A percentile compares a stretch with the other conserved stretches of the same genome.
Evolutionary conservation across 257 asterid genomes (phyloP).

Genomic region (Galeopsis tetrahit): DNA sequence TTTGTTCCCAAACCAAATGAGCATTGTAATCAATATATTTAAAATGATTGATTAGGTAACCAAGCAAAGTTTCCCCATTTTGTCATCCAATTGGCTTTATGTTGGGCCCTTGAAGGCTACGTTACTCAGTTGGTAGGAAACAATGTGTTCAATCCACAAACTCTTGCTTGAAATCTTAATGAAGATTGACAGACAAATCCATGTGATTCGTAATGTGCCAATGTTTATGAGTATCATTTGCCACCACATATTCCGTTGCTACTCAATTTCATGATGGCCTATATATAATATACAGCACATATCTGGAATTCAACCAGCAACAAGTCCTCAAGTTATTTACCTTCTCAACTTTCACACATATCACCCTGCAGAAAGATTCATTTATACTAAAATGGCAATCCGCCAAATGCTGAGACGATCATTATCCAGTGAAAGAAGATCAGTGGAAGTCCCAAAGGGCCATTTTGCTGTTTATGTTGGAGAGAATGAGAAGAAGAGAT

Average conservation of each 20-base stretch:
- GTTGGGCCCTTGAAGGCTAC: neutral
- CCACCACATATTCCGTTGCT: slow-evolving; percentile 19
- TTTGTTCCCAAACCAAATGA: too few relatives aligned
- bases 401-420: slow-evolving; percentile 20
- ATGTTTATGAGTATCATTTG: slow-evolving; percentile 19
- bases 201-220: slow-evolving; percentile 22
- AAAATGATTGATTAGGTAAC: neutral
- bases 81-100: slow-evolving; percentile 1
- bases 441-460: slow-evolving; percentile 41
- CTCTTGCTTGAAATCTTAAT: slow-evolving; percentile 2
- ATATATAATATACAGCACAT: slow-evolving; percentile 10
- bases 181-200: slow-evolving; percentile 34
- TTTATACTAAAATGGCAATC: slow-evolving; percentile 15
- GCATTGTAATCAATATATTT: too few relatives aligned
- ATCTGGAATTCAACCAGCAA: slow-evolving; percentile 21
- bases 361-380: neutral
- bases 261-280: neutral
- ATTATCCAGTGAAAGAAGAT: slow-evolving; percentile 10
- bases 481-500: slow-evolving; percentile 13
- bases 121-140: neutral
- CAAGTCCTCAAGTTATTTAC: neutral
- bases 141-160: neutral
- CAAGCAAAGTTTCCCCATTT: neutral
- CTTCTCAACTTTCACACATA: neutral
- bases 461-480: slow-evolving; percentile 41